Base-by-base conservation (phyloP, 306 rosid genomes). In the Prunus padus region DNA sequence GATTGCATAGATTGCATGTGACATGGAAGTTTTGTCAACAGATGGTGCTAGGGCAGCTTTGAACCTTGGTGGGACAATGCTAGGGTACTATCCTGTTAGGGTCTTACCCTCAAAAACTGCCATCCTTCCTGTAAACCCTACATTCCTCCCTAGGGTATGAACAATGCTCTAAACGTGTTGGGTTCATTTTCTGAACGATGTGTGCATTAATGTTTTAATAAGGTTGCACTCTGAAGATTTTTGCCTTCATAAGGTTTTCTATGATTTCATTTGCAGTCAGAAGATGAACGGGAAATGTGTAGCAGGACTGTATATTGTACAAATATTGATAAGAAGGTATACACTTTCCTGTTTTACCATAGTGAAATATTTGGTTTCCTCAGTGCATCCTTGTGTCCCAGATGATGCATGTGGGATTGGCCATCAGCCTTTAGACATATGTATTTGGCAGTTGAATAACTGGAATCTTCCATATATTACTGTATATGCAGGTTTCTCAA, bases 241-340 rank as follows among this genome's bases (percentile, higher is more conserved):
- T 79, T 65, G 42, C 49, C 55, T 56, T 69, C 76, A 64, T 9
- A 3, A 42, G 25, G 18, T 37, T 77, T 82, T 77, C 79, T 70
- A 67, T 82, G 45, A 47, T 47, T 73, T 71, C 64, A 63, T 60
- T 50, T 82, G 84, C 87, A 95, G 98, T 95, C 98, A 15, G 92
- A 89, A 65, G 97, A 95, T 89, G 98, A 95, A 73, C 88, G 98
- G 81, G 98, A 95, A 83, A 95, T 95, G 98, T 95, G 98, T 76
- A 77, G 89, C 77, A 83, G 98, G 83, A 95, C 98, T 33, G 92
- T 95, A 75, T 95, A 95, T 72, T 95, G 97, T 83, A 95, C 98
- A 86, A 95, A 95, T 87, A 95, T 95, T 50, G 97, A 95, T 80
- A 92, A 87, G 83, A 90, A 92, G 98, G 98, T 95, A 80, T 18